Percentiles rank a stretch among this genome's conserved stretches.
Evolutionary conservation across 805 yeast species (phyloP).

Genomic region (Kodamaea sagamina): DNA sequence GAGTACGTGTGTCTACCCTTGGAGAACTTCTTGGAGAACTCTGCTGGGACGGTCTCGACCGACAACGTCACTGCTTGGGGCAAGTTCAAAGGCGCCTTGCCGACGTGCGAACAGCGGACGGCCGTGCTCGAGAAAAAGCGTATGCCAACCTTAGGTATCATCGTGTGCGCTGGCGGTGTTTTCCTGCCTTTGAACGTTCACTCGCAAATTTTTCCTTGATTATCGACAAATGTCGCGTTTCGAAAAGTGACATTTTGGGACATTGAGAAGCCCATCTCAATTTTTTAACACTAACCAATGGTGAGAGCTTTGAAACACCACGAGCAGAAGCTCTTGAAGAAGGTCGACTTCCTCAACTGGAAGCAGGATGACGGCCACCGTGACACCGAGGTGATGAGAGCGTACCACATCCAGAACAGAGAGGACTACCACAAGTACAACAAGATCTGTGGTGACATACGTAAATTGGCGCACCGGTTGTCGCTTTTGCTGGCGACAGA

Average conservation of each 20-base stretch:
- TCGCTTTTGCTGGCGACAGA: slow-evolving; percentile 86
- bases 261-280: slow-evolving; percentile 9
- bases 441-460: slow-evolving; percentile 86
- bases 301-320: slow-evolving; percentile 90
- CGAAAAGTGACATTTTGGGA: slow-evolving; percentile 1
- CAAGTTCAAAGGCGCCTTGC: slow-evolving; percentile 72
- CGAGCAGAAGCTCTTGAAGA: slow-evolving; percentile 90
- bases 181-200: not conserved
- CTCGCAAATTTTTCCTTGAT: not conserved
- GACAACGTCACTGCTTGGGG: slow-evolving; percentile 59
- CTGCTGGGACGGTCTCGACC: slow-evolving; percentile 49
- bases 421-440: slow-evolving; percentile 96
- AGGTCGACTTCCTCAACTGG: slow-evolving; percentile 97
- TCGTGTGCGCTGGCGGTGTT: not conserved
- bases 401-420: slow-evolving; percentile 89
- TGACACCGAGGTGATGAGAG: slow-evolving; percentile 94
- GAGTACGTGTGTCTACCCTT: slow-evolving; percentile 63
- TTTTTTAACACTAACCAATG: slow-evolving; percentile 44
- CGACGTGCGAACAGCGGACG: slow-evolving; percentile 60
- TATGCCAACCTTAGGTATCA: slow-evolving; percentile 2
- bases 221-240: slow-evolving; percentile 1
- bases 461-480: slow-evolving; percentile 82
- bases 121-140: slow-evolving; percentile 20
- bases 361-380: slow-evolving; percentile 94
- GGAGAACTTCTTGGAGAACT: slow-evolving; percentile 58